Conservation (phyloP, 345 rosid genomes). For the Eucalyptus pauciflora region DNA sequence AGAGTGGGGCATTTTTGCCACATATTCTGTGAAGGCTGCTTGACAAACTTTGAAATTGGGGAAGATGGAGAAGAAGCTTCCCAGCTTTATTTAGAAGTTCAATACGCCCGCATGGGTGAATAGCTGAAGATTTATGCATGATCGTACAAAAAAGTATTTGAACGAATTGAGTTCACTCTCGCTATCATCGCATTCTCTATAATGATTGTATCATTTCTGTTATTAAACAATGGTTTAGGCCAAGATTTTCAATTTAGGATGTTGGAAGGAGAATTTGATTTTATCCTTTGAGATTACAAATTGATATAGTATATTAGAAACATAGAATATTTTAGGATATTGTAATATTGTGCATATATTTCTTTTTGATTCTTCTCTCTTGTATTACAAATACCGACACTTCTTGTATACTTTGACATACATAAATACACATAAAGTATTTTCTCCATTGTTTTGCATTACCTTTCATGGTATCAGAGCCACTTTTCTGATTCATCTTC, state of each 20-base stretch:
- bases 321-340: too few species aligned
- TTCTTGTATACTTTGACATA: too few species aligned
- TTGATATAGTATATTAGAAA: too few species aligned
- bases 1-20: conserved; percentile 80
- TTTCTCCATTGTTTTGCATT: too few species aligned
- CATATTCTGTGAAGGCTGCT: conserved; percentile 69
- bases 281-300: too few species aligned
- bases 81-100: conserved; percentile 64
- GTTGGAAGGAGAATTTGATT: too few species aligned
- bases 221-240: neutral
- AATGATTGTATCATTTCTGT: neutral
- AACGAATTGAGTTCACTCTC: neutral
- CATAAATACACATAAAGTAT: too few species aligned
- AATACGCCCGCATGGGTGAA: conserved; percentile 48
- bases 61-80: conserved; percentile 69
- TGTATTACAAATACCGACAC: too few species aligned
- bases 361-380: too few species aligned
- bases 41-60: conserved; percentile 53
- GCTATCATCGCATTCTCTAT: neutral
- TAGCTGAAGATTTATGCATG: conserved; percentile 29
- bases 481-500: too few species aligned
- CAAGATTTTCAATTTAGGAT: neutral
- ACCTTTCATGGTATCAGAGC: too few species aligned
- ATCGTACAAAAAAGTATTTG: neutral
- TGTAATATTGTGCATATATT: too few species aligned